Evolutionary conservation across 192 early-diverging fungal genomes (phyloP).

Genomic region (Coemansia sp.): DNA sequence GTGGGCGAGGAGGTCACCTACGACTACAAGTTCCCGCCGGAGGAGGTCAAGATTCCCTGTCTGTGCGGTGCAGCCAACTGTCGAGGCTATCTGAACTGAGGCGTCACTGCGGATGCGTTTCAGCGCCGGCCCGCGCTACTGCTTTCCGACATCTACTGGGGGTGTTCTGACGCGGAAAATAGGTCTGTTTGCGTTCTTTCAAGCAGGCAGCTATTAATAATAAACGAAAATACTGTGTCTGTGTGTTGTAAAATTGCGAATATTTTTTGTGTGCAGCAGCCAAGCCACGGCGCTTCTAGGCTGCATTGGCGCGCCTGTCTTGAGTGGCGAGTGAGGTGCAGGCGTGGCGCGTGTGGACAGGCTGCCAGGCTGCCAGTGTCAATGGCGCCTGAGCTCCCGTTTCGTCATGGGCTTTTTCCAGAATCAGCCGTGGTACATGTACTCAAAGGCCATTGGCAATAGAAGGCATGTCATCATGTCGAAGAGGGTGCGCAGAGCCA

Average conservation of each 20-base stretch:
- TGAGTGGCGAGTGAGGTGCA: not conserved
- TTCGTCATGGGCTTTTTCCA: not conserved
- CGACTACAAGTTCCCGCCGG: constrained; percentile 84
- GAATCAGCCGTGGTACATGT: not conserved
- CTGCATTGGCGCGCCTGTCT: not conserved
- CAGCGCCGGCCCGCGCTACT: too few relatives aligned
- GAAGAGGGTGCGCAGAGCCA: too few relatives aligned
- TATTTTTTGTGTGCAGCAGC: not conserved
- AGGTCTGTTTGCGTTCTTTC: too few relatives aligned
- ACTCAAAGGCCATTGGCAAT: not conserved
- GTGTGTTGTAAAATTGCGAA: not conserved
- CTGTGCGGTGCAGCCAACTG: constrained; percentile 86
- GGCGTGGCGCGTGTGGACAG: not conserved
- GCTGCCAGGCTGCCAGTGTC: not conserved
- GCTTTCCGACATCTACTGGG: not conserved
- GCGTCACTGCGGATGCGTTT: not conserved
- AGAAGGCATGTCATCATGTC: too few relatives aligned
- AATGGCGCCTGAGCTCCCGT: not conserved
- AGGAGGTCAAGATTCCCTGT: constrained; percentile 91
- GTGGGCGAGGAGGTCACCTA: constrained; percentile 98
- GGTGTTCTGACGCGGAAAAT: too few relatives aligned
- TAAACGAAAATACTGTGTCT: not conserved
- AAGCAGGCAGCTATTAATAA: too few relatives aligned
- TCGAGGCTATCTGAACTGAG: constrained; percentile 76
- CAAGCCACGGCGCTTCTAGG: not conserved